Evolutionary conservation across 169 alveolate species (phyloP), one percentile per base, ranked within the genome.

Genomic region (Pseudocohnilembus persalinus): DNA sequence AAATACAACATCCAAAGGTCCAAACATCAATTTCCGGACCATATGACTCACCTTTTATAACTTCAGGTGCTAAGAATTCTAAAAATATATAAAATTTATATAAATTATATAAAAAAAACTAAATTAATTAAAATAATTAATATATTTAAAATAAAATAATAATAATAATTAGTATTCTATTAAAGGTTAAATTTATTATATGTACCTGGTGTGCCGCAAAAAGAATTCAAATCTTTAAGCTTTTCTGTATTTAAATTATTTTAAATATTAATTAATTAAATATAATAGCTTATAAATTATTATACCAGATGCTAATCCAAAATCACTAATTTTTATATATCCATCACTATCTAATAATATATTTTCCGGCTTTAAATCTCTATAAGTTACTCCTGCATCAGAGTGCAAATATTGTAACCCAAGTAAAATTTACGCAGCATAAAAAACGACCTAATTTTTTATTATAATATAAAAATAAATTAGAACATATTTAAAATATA

Each of bases 291-390:
- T 82, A 34, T 34, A 49, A 29, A 63, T 1, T 26, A 29, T 49
- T 29, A 30, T 49, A 72, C 84, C 63, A 81, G 82, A 75, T 1
- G 92, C 87, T 6, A 91, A 87, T 27, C 92, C 92, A 73, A 88
- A 91, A 74, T 88, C 92, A 28, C 88, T 86, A 0, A 88, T 28
- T 34, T 82, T 31, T 6, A 88, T 80, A 74, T 91, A 83, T 24
- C 92, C 92, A 82, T 91, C 91, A 28, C 64, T 81, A 34, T 83
- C 82, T 29, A 91, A 49, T 30, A 91, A 80, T 34, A 90, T 77
- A 72, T 90, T 90, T 77, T 90, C 94, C 25, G 90, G 92, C 74
- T 90, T 90, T 35, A 90, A 77, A 74, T 90, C 94, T 74, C 94
- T 83, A 74, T 90, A 90, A 29, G 87, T 82, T 63, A 88, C 75